Base-by-base conservation (phyloP, 2,329 filamentous ascomycete genomes). In the Fusarium sp. region DNA sequence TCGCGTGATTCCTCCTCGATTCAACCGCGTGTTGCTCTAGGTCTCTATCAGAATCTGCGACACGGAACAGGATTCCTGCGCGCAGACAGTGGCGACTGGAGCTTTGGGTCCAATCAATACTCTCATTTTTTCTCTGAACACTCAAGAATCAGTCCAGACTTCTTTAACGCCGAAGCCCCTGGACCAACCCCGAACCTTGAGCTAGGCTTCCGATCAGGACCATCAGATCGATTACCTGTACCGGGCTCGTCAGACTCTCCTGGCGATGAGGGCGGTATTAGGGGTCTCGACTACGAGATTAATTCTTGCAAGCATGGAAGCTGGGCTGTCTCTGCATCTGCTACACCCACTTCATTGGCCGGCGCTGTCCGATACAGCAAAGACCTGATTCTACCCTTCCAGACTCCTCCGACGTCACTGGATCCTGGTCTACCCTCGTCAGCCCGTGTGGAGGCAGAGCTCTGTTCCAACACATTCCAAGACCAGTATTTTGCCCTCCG, bases 11-110 rank as follows among this genome's bases (percentile, higher is more conserved):
- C 63, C 59, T 39, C 68, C 64, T 17, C 62, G 54, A 70, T 74
- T 9, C 65, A 72, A 20, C 82, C 81, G 3, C 77, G 79, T 8
- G 59, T 81, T 18, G 78, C 80, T 14, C 63, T 83, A 12, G 83
- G 82, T 7, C 64, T 83, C 10, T 81, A 82, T 56, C 79, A 81
- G 28, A 78, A 78, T 14, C 66, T 83, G 5, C 78, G 78, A 2
- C 67, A 75, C 20, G 84, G 84, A 12, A 82, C 79, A 0, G 79
- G 78, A 17, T 86, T 85, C 52, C 55, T 83, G 41, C 80, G 83
- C 30, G 79, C 79, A 9, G 85, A 87, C 70, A 85, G 80, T 42
- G 85, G 85, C 8, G 82, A 84, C 56, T 85, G 84, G 83, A 72
- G 65, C 15, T 57, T 78, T 11, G 76, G 74, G 0, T 74, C 79